These are phyloP conservation scores for Trichoderma sp. DNA, from an alignment of 2,329 filamentous ascomycete genomes.

Conservation along the genomic window DNA sequence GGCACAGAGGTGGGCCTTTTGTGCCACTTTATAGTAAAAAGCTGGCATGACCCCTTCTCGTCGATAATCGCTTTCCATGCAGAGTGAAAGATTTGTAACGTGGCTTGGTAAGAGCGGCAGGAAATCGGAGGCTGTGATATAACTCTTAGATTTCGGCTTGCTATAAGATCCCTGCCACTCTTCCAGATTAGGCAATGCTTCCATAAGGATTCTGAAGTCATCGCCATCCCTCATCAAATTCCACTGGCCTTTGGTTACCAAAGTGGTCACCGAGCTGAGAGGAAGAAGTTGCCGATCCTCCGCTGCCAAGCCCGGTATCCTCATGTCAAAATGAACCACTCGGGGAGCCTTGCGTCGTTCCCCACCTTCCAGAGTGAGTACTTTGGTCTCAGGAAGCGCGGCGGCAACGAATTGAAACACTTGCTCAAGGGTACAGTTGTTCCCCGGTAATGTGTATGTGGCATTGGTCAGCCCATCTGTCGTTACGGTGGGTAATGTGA, in stretches of 20 bases:
- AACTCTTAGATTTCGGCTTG: conserved; percentile 72
- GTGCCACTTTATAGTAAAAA: conserved; percentile 59
- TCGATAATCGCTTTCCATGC: conserved; percentile 68
- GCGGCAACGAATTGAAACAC: conserved; percentile 62
- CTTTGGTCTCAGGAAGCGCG: conserved; percentile 58
- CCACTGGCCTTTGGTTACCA: conserved; percentile 74
- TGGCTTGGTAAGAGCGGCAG: conserved; percentile 55
- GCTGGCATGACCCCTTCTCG: conserved; percentile 59
- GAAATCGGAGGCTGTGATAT: conserved; percentile 65
- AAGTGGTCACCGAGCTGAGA: conserved; percentile 58
- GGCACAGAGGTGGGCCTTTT: conserved; percentile 62
- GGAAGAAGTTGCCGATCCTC: conserved; percentile 39
- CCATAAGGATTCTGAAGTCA: conserved; percentile 61
- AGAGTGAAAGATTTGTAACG: conserved; percentile 63
- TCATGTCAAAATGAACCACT: conserved; percentile 43
- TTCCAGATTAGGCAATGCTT: conserved; percentile 62
- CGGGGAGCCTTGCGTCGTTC: conserved; percentile 72
- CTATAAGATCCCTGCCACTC: conserved; percentile 64
- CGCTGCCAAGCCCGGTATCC: conserved; percentile 24
- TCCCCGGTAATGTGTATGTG: conserved; percentile 56
- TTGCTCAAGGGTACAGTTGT: conserved; percentile 69
- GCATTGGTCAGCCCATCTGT: conserved; percentile 55
- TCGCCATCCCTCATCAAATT: conserved; percentile 64
- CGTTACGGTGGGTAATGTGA: conserved; percentile 51
- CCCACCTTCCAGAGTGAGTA: conserved; percentile 73